phyloP scores from a whole-genome alignment of 2,329 filamentous ascomycete species.

The Calonectria montana region DNA sequence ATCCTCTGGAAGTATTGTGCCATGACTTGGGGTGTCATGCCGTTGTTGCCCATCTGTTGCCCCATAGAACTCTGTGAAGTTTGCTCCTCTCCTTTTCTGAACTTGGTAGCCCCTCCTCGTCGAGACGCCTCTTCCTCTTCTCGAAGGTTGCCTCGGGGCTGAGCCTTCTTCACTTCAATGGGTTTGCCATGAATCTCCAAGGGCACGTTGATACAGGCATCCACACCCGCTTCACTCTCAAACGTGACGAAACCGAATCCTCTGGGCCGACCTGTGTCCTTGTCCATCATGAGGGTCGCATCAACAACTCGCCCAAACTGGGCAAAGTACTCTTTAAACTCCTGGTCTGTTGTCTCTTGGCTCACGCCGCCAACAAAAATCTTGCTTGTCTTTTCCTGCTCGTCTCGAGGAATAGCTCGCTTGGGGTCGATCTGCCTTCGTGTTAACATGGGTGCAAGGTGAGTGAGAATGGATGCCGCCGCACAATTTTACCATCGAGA shows the following conservation, averaged over 20 bases:
- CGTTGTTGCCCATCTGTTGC: slow-evolving; percentile 60
- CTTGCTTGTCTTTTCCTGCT: slow-evolving; percentile 98
- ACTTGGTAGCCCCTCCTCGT: slow-evolving; percentile 61
- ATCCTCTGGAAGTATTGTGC: slow-evolving; percentile 98
- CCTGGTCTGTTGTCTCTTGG: slow-evolving; percentile 95
- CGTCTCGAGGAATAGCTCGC: slow-evolving; percentile 94
- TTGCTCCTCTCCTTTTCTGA: slow-evolving; percentile 65
- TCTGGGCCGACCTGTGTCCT: slow-evolving; percentile 95
- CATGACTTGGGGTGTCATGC: slow-evolving; percentile 97
- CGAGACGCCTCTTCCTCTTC: slow-evolving; percentile 84
- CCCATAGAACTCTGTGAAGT: slow-evolving; percentile 53
- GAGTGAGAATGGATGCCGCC: slow-evolving; percentile 47
- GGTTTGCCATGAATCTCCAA: slow-evolving; percentile 95
- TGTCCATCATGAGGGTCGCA: slow-evolving; percentile 99
- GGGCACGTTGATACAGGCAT: slow-evolving; percentile 85
- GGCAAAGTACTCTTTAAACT: slow-evolving; percentile 97
- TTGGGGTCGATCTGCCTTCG: slow-evolving; percentile 89
- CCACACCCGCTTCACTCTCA: slow-evolving; percentile 94
- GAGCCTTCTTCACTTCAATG: slow-evolving; percentile 98
- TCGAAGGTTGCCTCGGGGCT: slow-evolving; percentile 92
- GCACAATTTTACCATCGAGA: slow-evolving; percentile 96
- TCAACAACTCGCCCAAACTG: slow-evolving; percentile 97
- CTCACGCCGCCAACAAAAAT: slow-evolving; percentile 98
- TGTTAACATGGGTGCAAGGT: slow-evolving; percentile 34
- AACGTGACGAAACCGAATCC: slow-evolving; percentile 99